Conservation (phyloP, 2,329 filamentous ascomycete species). For the Endothia cerciana region DNA sequence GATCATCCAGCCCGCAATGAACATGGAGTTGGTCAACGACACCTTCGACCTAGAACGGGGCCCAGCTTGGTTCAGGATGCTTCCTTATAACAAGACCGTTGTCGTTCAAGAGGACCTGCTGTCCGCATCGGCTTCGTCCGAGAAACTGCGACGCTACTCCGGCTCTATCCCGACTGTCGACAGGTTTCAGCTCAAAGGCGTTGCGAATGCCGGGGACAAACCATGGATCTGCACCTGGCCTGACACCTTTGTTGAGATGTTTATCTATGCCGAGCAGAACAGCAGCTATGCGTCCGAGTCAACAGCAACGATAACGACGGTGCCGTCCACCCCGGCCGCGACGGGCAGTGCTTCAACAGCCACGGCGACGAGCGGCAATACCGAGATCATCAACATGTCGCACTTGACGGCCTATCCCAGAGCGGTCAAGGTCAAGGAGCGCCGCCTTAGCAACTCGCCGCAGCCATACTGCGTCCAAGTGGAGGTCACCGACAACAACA, state of each 20-base stretch:
- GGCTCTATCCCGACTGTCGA: conserved; percentile 26
- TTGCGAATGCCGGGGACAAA: conserved; percentile 51
- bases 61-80: conserved; percentile 56
- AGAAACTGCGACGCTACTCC: conserved; percentile 33
- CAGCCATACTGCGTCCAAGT: conserved; percentile 54
- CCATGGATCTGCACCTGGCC: conserved; percentile 65
- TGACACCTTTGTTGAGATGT: conserved; percentile 57
- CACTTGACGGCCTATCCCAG: conserved; percentile 49
- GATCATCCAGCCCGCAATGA: conserved; percentile 42
- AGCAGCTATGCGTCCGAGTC: conserved; percentile 40
- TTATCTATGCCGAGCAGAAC: conserved; percentile 60
- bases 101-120: conserved; percentile 51
- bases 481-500: conserved; percentile 46
- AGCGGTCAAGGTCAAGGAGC: conserved; percentile 59
- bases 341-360: conserved; percentile 14
- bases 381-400: conserved; percentile 27
- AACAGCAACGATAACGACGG: conserved; percentile 28
- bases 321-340: conserved; percentile 18
- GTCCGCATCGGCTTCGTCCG: conserved; percentile 31
- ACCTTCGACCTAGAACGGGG: conserved; percentile 51
- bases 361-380: conserved; percentile 9
- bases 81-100: conserved; percentile 60
- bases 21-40: conserved; percentile 56
- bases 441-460: conserved; percentile 45
- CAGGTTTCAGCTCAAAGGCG: conserved; percentile 44